Evolutionary conservation across 257 asterid species (phyloP).

Genomic region (Eustoma russellianum): DNA sequence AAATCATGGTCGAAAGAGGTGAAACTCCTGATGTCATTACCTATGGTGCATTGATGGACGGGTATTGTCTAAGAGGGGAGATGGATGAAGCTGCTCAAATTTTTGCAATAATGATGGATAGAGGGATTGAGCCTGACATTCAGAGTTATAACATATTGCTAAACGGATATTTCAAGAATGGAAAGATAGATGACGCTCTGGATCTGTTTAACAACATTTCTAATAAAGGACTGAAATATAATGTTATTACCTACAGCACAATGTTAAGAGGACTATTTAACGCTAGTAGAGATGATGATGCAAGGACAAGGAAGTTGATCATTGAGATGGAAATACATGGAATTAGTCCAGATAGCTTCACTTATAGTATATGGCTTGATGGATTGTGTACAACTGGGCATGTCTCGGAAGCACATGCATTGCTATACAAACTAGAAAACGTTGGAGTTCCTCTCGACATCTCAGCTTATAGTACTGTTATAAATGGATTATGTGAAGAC

Average conservation of each 20-base stretch:
- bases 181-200: conserved; percentile 10
- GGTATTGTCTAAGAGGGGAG: conserved; percentile 16
- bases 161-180: conserved; percentile 21
- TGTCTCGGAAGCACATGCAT: background rate
- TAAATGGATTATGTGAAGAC: background rate
- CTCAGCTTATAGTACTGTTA: background rate
- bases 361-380: conserved; percentile 5
- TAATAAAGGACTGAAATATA: conserved; percentile 4
- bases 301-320: conserved; percentile 5
- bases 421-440: background rate
- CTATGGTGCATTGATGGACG: conserved; percentile 15
- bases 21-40: conserved; percentile 11
- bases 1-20: conserved; percentile 10
- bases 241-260: background rate
- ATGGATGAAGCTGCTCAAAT: conserved; percentile 12
- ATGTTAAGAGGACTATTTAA: conserved; percentile 9
- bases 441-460: conserved; percentile 2
- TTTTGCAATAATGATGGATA: conserved; percentile 11
- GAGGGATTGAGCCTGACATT: conserved; percentile 10
- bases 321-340: conserved; percentile 6
- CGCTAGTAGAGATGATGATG: conserved; percentile 17
- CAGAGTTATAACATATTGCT: conserved; percentile 18
- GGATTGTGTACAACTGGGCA: conserved; percentile 17
- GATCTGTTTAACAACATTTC: conserved; percentile 6
- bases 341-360: background rate